Evolutionary conservation across 2,329 filamentous ascomycete genomes (phyloP).

Genomic region (Sordariomycetes sp.): DNA sequence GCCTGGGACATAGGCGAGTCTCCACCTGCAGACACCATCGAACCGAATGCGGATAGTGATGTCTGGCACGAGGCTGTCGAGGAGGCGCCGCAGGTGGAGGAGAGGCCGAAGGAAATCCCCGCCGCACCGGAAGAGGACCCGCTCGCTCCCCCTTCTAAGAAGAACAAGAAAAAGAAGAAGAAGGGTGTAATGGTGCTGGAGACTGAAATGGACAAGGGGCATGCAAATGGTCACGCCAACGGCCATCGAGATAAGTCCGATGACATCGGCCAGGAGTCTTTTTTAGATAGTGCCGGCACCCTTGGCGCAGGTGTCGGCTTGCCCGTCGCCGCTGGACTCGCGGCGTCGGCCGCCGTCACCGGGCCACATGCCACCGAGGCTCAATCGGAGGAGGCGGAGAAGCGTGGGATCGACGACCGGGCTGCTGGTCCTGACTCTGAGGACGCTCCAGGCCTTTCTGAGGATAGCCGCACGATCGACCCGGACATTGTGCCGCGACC

Average conservation of each 20-base stretch:
- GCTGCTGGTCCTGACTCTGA: conserved; percentile 6
- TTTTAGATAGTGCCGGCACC: conserved; percentile 62
- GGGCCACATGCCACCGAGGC: conserved; percentile 31
- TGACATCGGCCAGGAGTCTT: conserved; percentile 35
- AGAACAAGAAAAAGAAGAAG: conserved; percentile 6
- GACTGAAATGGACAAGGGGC: conserved; percentile 8
- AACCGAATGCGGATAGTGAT: background rate
- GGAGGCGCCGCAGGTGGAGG: background rate
- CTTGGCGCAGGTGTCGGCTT: conserved; percentile 57
- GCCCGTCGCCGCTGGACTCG: conserved; percentile 24
- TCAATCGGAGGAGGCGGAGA: conserved; percentile 23
- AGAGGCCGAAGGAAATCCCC: background rate
- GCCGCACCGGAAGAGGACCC: background rate
- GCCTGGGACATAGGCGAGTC: conserved; percentile 9
- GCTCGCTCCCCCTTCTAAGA: background rate
- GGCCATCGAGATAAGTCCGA: conserved; percentile 17
- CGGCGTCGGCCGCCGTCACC: conserved; percentile 22
- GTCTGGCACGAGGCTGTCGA: conserved; percentile 3
- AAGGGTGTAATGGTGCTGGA: background rate
- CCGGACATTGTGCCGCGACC: conserved; percentile 43
- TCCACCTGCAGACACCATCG: conserved; percentile 24
- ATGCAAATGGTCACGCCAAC: conserved; percentile 18
- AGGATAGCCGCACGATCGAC: conserved; percentile 23
- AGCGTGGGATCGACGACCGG: conserved; percentile 11
- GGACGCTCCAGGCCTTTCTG: conserved; percentile 10